Conservation (phyloP, 2,329 filamentous ascomycete species). For the Cephalotrichum gorgonifer region DNA sequence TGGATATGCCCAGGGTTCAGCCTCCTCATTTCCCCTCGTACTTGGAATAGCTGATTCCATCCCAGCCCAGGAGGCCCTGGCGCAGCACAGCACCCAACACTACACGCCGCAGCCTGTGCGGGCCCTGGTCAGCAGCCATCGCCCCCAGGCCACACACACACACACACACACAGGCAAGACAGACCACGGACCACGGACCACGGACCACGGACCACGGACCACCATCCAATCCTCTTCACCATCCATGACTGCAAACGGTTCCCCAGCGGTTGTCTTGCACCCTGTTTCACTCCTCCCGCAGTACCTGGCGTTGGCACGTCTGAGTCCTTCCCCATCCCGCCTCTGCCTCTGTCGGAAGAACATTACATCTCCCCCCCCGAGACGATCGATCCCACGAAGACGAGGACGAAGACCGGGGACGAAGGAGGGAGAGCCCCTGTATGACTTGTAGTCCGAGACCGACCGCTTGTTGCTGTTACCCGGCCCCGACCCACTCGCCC, state of each 20-base stretch:
- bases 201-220: too few species aligned
- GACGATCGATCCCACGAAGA: background rate
- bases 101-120: too few species aligned
- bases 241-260: too few species aligned
- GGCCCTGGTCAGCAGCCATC: too few species aligned
- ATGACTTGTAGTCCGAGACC: background rate
- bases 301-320: background rate
- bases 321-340: background rate
- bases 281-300: background rate
- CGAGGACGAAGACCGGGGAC: too few species aligned
- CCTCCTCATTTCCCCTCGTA: conserved; percentile 2
- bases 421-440: too few species aligned
- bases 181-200: too few species aligned
- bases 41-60: background rate
- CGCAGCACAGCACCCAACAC: too few species aligned
- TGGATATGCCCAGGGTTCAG: background rate
- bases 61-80: background rate
- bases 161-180: too few species aligned
- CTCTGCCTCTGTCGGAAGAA: background rate
- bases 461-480: background rate
- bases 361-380: background rate
- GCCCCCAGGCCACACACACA: too few species aligned
- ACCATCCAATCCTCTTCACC: too few species aligned
- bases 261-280: background rate
- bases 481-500: background rate